Conservation (phyloP, 768 basidiomycete genomes). For the Naematelia aurantialba region DNA sequence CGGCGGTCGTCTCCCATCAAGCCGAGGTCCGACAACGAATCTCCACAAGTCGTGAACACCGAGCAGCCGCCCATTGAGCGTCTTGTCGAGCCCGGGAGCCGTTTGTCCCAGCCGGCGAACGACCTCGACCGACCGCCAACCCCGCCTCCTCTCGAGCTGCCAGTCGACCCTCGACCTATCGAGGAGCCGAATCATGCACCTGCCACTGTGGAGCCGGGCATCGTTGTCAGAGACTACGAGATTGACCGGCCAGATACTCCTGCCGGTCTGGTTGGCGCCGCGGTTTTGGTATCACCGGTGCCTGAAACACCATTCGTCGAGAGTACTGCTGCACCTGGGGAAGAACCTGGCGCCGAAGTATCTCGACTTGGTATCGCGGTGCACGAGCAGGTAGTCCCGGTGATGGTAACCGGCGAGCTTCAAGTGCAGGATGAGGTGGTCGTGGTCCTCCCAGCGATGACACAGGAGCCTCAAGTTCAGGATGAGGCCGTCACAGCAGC, state of each 20-base stretch:
- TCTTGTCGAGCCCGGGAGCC: too few relatives aligned
- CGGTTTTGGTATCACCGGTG: not conserved
- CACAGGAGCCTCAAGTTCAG: too few relatives aligned
- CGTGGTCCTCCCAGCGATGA: too few relatives aligned
- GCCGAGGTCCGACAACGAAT: not conserved
- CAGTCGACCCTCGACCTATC: not conserved
- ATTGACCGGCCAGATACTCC: not conserved
- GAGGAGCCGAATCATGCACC: not conserved
- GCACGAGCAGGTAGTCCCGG: too few relatives aligned
- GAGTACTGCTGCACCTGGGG: not conserved
- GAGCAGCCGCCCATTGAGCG: too few relatives aligned
- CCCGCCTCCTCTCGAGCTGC: conserved; percentile 4
- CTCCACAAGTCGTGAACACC: not conserved
- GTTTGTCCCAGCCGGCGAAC: not conserved
- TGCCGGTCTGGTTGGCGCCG: not conserved
- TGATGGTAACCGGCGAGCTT: too few relatives aligned
- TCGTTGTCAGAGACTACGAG: not conserved
- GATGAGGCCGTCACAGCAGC: not conserved
- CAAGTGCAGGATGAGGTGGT: too few relatives aligned
- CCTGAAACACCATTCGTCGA: not conserved
- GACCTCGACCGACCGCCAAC: conserved; percentile 13
- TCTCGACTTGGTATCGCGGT: not conserved
- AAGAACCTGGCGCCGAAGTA: not conserved
- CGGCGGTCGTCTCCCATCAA: not conserved
- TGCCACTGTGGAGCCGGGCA: not conserved